phyloP scores from a whole-genome alignment of 352 stramenopile genomes.

The Globisporangium paroecandrum region DNA sequence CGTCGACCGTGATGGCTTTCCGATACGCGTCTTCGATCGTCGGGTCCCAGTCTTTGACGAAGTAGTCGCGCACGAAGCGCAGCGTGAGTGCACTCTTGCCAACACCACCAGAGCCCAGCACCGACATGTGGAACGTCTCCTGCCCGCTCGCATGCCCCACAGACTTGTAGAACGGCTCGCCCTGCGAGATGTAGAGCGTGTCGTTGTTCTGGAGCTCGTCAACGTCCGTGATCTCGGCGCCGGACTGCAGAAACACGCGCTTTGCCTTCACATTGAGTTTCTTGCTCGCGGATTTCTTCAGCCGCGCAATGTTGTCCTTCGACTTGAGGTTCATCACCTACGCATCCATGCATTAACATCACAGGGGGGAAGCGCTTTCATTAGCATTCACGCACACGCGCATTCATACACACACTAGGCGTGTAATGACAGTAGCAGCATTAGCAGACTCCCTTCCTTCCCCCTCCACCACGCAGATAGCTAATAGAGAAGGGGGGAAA shows the following conservation, averaged over 20 bases:
- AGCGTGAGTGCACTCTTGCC: slow-evolving; percentile 89
- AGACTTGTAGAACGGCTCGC: slow-evolving; percentile 83
- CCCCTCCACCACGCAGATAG: background rate
- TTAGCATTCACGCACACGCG: background rate
- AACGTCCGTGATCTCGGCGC: slow-evolving; percentile 81
- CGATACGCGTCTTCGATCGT: slow-evolving; percentile 91
- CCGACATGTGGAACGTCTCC: slow-evolving; percentile 84
- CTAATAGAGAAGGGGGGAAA: background rate
- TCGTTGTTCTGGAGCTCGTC: slow-evolving; percentile 89
- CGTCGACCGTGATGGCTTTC: slow-evolving; percentile 84
- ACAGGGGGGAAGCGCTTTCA: background rate
- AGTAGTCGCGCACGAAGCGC: slow-evolving; percentile 89
- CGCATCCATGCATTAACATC: background rate
- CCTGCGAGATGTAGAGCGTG: slow-evolving; percentile 82
- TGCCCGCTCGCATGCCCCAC: slow-evolving; percentile 61
- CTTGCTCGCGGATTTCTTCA: slow-evolving; percentile 85
- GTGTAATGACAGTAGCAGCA: background rate
- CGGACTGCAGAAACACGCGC: slow-evolving; percentile 73
- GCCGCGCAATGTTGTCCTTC: slow-evolving; percentile 59
- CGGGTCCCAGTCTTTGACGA: slow-evolving; percentile 90
- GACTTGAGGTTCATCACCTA: slow-evolving; percentile 81
- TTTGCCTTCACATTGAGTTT: slow-evolving; percentile 80
- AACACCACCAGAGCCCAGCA: slow-evolving; percentile 87
- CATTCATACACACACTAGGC: background rate
- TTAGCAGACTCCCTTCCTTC: background rate